Conservation (phyloP, 225 moss, liverwort and hornwort species). For the Marchantia polymorpha region DNA sequence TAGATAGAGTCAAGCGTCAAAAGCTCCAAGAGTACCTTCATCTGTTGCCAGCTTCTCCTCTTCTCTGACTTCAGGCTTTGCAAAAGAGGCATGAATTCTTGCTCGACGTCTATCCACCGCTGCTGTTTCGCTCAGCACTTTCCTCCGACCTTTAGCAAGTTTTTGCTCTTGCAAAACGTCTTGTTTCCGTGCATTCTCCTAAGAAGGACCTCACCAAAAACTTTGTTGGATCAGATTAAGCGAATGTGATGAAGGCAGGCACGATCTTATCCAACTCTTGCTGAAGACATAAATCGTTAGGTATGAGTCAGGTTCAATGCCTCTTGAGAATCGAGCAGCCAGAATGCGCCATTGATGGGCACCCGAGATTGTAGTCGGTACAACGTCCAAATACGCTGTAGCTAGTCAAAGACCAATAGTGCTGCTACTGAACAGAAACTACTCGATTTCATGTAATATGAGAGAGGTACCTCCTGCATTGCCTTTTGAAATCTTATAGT, state of each 20-base stretch:
- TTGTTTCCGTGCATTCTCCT: constrained; percentile 61
- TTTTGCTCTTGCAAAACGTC: constrained; percentile 48
- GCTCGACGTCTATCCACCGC: constrained; percentile 72
- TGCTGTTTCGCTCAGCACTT: constrained; percentile 63
- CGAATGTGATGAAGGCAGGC: background rate
- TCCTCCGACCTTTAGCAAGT: constrained; percentile 64
- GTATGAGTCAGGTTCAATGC: no score
- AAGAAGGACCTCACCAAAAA: background rate
- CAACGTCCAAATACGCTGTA: background rate
- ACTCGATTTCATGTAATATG: background rate
- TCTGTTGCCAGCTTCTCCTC: constrained; percentile 4
- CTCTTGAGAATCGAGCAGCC: no score
- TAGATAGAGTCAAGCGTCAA: background rate
- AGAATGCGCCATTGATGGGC: background rate
- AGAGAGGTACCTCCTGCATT: constrained; percentile 46
- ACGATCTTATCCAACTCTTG: background rate
- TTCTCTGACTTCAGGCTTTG: constrained; percentile 43
- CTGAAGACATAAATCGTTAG: no score
- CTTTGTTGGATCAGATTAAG: background rate
- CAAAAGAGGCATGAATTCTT: constrained; percentile 42
- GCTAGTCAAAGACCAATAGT: background rate
- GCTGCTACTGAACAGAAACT: background rate
- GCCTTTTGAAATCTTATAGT: constrained; percentile 79
- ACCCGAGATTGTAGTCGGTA: background rate
- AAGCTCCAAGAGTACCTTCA: background rate